Base-by-base conservation (phyloP, 768 basidiomycete species). In the Gyrodon lividus region DNA sequence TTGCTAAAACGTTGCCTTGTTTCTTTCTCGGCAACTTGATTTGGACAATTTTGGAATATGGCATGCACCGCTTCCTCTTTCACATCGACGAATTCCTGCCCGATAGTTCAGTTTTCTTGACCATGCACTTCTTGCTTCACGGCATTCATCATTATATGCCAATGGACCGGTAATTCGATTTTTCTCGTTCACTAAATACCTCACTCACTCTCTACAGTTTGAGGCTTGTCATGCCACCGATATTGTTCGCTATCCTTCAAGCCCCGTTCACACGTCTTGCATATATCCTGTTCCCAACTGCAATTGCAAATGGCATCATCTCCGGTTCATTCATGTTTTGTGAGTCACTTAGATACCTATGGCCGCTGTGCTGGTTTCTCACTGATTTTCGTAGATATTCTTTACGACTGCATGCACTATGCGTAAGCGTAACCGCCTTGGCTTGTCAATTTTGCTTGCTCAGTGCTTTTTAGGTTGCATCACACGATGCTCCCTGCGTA, bases 91-190 rank as follows among this genome's bases (percentile, higher is more conserved):
- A 83, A 8, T 70, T 77, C 62, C 80, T 99, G 19, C 97, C 97
- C 2, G 97, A 99, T 70, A 77, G 73, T 51, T 86, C 87, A 5
- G 71, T 74, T 46, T 90, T 87, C 71, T 76, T 98, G 63, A 83
- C 84, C 38, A 66, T 98, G 22, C 97, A 99, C 66, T 99, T 99
- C 73, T 66, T 91, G 62, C 75, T 92, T 66, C 97, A 98, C 64
- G 97, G 97, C 14, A 84, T 99, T 31, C 97, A 99, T 66, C 97
- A 99, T 70, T 99, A 95, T 64, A 75, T 99, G 57, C 97, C 94
- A 14, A 97, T 98, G 94, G 94, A 97, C 65, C 77, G 84, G 88
- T 91, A 63, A 55, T 81, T 70, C 8, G 6, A 35, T 16, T 43
- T 16, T 43, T 16, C 46, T 37, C 5, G 30, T 39, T 6, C 12